Evolutionary conservation across 208 protist genomes (phyloP).

Genomic region (Trypanosoma vivax): DNA sequence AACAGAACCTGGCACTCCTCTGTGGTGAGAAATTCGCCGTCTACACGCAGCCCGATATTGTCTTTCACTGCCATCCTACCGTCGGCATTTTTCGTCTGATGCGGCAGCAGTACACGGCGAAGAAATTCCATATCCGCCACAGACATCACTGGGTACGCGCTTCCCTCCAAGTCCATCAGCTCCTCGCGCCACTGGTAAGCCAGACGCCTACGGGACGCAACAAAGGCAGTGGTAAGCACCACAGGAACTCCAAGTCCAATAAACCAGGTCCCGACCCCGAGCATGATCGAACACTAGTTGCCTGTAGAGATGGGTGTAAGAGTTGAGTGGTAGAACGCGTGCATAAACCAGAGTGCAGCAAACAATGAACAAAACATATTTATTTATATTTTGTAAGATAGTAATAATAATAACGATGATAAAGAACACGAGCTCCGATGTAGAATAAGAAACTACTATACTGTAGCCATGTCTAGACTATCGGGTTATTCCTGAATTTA

Average conservation of each 20-base stretch:
- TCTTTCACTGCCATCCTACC: constrained; percentile 30
- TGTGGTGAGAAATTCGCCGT: constrained; percentile 20
- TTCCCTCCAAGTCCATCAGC: constrained; percentile 61
- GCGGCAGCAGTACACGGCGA: constrained; percentile 33
- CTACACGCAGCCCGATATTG: constrained; percentile 59
- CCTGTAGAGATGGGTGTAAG: too few relatives aligned
- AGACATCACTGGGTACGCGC: constrained; percentile 48
- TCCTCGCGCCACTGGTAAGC: constrained; percentile 83
- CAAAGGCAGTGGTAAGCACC: constrained; percentile 44
- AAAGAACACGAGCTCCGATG: too few relatives aligned
- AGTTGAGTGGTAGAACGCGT: not conserved
- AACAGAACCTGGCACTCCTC: constrained; percentile 45
- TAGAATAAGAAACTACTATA: too few relatives aligned
- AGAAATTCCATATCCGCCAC: constrained; percentile 67
- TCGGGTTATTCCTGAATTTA: too few relatives aligned
- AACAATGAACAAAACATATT: too few relatives aligned
- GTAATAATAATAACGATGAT: too few relatives aligned
- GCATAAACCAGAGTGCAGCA: too few relatives aligned
- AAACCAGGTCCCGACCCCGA: constrained; percentile 74
- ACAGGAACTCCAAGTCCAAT: constrained; percentile 48
- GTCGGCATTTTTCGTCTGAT: constrained; percentile 11
- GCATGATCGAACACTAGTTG: constrained; percentile 35
- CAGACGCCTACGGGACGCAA: constrained; percentile 76
- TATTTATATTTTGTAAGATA: too few relatives aligned
- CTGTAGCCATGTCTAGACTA: too few relatives aligned